These are phyloP conservation scores for Sporothrix pseudoabietina DNA, from an alignment of 2,329 filamentous ascomycete species.

Conservation along the genomic window DNA sequence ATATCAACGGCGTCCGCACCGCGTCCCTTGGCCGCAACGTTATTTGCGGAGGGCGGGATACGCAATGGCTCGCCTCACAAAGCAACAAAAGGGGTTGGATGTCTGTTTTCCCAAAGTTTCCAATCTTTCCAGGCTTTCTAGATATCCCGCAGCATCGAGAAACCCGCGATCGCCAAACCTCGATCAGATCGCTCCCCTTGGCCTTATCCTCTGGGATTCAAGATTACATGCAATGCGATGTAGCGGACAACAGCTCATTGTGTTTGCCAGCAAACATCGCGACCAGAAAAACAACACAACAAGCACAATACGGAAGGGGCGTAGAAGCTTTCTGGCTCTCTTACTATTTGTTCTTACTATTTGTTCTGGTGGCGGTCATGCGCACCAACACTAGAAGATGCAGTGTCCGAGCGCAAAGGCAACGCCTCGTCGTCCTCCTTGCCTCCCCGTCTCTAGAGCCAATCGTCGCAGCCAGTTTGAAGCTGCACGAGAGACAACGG, in stretches of 20 bases:
- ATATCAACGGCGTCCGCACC: background rate
- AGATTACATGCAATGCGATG: background rate
- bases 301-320: background rate
- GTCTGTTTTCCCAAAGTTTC: background rate
- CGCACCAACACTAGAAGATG: conserved; percentile 14
- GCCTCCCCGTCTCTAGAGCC: background rate
- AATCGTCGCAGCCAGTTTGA: background rate
- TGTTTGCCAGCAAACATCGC: background rate
- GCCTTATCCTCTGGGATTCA: background rate
- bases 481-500: background rate
- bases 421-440: background rate
- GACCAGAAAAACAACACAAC: no score
- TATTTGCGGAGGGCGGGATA: background rate
- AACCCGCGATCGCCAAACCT: background rate
- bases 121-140: background rate
- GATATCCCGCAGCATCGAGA: background rate
- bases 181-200: background rate
- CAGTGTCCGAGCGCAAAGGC: conserved; percentile 17
- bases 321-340: background rate
- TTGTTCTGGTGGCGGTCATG: background rate
- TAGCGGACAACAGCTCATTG: background rate
- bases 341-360: background rate
- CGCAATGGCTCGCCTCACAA: background rate
- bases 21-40: conserved; percentile 9
- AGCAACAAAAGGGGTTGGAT: no score